These are phyloP conservation scores for Penicillium oxalicum DNA, from an alignment of 2,329 filamentous ascomycete genomes.

Conservation along the genomic window DNA sequence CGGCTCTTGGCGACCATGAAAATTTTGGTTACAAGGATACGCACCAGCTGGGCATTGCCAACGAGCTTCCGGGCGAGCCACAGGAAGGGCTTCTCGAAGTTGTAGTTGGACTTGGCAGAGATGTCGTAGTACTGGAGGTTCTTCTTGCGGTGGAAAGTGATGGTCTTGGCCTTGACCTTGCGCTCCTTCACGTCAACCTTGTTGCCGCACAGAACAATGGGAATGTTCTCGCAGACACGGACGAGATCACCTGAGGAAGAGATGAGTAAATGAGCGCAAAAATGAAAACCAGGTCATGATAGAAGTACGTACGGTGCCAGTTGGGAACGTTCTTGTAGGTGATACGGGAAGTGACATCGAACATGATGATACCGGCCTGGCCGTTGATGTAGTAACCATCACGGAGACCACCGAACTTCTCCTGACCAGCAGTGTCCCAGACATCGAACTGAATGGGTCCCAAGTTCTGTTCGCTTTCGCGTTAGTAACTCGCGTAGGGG, in stretches of 20 bases:
- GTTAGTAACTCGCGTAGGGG: constrained; percentile 22
- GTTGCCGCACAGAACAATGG: constrained; percentile 97
- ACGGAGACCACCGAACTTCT: constrained; percentile 99
- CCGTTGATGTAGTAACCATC: constrained; percentile 99
- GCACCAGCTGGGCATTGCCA: constrained; percentile 78
- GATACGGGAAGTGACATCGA: constrained; percentile 97
- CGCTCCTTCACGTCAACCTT: constrained; percentile 99
- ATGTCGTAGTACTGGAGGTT: constrained; percentile 99
- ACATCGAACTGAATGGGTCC: constrained; percentile 98
- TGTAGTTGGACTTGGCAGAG: constrained; percentile 99
- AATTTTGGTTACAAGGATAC: constrained; percentile 30
- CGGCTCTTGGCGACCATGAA: constrained; percentile 14
- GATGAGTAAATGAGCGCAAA: neutral
- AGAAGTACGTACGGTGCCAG: constrained; percentile 87
- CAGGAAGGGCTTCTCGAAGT: constrained; percentile 99
- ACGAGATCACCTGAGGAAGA: constrained; percentile 76
- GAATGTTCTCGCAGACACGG: constrained; percentile 98
- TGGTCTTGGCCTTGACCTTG: constrained; percentile 99
- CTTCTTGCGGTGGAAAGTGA: constrained; percentile 99
- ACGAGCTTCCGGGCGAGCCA: constrained; percentile 98
- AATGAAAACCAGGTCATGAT: neutral
- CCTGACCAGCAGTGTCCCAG: constrained; percentile 97
- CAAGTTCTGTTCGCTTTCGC: constrained; percentile 59
- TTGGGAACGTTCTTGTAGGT: constrained; percentile 99
- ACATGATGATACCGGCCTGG: constrained; percentile 99